A percentile compares a stretch with the other conserved stretches of the same genome.
These are phyloP conservation scores for Hirschfeldia incana DNA, from an alignment of 345 rosid species.

Conservation along the genomic window DNA sequence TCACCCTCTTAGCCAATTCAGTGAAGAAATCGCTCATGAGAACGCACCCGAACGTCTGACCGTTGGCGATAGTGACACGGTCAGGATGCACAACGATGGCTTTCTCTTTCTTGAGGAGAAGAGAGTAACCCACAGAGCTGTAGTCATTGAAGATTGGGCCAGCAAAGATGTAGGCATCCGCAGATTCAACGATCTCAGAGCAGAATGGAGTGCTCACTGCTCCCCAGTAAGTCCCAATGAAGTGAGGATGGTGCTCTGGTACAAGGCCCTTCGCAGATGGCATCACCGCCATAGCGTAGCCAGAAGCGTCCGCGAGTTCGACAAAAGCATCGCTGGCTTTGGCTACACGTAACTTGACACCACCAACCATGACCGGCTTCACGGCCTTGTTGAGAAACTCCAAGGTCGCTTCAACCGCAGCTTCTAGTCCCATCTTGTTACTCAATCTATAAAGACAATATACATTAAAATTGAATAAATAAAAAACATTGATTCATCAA, in stretches of 20 bases:
- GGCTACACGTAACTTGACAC: constrained; percentile 50
- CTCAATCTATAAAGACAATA: constrained; percentile 41
- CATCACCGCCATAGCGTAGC: constrained; percentile 56
- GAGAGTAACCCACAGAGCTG: constrained; percentile 56
- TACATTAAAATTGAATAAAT: not conserved
- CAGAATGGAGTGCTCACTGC: constrained; percentile 54
- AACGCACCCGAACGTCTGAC: constrained; percentile 54
- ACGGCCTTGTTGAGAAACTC: constrained; percentile 59
- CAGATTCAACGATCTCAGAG: constrained; percentile 59
- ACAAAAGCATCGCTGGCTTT: constrained; percentile 52
- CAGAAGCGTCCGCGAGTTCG: constrained; percentile 52
- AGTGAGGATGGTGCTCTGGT: constrained; percentile 57
- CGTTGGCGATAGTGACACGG: constrained; percentile 51
- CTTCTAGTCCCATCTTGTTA: constrained; percentile 49
- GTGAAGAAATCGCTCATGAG: constrained; percentile 55
- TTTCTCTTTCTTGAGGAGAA: constrained; percentile 57
- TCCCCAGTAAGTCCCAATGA: constrained; percentile 68
- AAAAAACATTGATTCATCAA: not conserved
- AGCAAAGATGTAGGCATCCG: constrained; percentile 58
- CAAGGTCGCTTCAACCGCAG: constrained; percentile 56
- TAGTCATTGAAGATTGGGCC: constrained; percentile 61
- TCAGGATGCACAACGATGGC: constrained; percentile 57
- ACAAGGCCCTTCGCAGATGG: constrained; percentile 62
- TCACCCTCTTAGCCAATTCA: constrained; percentile 48
- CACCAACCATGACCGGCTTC: constrained; percentile 63